These are phyloP conservation scores for Phytophthora tubulina DNA, from an alignment of 352 stramenopile species.

Conservation along the genomic window DNA sequence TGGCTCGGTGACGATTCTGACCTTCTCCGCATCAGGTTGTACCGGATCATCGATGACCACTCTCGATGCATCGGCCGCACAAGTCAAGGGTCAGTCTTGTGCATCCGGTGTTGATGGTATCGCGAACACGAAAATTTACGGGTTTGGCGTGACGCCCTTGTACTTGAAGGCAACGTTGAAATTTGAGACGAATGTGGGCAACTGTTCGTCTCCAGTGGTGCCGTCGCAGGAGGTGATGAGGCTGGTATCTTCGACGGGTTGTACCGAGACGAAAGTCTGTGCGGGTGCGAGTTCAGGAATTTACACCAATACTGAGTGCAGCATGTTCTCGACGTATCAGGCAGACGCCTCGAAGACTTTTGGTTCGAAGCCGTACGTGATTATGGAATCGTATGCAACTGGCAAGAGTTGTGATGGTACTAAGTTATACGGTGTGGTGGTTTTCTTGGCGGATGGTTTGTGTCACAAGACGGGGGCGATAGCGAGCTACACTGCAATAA, in stretches of 20 bases:
- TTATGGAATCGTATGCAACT: constrained; percentile 15
- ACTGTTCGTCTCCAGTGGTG: neutral
- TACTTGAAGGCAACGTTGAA: neutral
- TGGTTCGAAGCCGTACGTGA: constrained; percentile 11
- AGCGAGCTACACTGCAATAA: constrained; percentile 11
- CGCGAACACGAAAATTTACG: constrained; percentile 12
- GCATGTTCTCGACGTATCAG: neutral
- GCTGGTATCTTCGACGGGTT: neutral
- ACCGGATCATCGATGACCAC: neutral
- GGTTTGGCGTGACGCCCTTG: neutral
- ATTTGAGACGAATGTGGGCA: neutral
- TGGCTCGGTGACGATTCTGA: no score
- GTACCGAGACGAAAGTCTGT: neutral
- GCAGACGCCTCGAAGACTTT: constrained; percentile 3
- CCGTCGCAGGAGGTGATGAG: neutral
- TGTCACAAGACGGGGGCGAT: constrained; percentile 12
- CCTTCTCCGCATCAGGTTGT: no score
- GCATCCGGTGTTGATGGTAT: neutral
- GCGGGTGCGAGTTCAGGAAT: neutral
- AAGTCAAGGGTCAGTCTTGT: constrained; percentile 18
- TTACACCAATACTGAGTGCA: neutral
- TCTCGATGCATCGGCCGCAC: neutral
- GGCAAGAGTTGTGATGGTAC: neutral
- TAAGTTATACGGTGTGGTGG: neutral
- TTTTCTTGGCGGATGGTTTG: constrained; percentile 24